Conservation (phyloP, 257 asterid species). For the Solanum piurae region DNA sequence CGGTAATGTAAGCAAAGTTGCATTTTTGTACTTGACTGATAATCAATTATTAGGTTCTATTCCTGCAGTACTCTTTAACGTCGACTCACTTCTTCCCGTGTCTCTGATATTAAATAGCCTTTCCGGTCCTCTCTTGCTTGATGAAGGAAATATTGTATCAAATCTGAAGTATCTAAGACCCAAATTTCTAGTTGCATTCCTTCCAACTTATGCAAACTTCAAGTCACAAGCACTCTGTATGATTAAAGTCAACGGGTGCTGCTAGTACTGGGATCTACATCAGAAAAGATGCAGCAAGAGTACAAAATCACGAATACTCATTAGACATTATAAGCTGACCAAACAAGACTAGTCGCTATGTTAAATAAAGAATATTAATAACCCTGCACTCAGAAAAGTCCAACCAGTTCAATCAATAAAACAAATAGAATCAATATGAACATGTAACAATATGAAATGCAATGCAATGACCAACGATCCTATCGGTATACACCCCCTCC, state of each 20-base stretch:
- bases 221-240: not conserved
- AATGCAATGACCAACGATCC: not conserved
- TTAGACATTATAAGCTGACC: too few species aligned
- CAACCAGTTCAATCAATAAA: too few species aligned
- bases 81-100: not conserved
- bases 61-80: not conserved
- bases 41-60: not conserved
- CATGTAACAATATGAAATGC: too few species aligned
- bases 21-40: not conserved
- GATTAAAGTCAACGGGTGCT: not conserved
- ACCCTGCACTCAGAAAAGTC: too few species aligned
- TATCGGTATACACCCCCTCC: not conserved
- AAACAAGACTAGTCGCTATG: too few species aligned
- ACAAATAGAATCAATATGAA: too few species aligned
- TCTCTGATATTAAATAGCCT: not conserved
- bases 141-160: not conserved
- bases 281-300: too few species aligned
- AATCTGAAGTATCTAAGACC: not conserved
- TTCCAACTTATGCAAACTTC: too few species aligned
- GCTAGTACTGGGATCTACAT: not conserved
- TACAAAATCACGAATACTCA: too few species aligned
- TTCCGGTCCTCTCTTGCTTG: not conserved
- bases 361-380: too few species aligned
- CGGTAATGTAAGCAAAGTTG: not conserved
- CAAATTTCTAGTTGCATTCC: not conserved